Conservation (phyloP, 2,329 filamentous ascomycete species). For the Remersonia thermophila region DNA sequence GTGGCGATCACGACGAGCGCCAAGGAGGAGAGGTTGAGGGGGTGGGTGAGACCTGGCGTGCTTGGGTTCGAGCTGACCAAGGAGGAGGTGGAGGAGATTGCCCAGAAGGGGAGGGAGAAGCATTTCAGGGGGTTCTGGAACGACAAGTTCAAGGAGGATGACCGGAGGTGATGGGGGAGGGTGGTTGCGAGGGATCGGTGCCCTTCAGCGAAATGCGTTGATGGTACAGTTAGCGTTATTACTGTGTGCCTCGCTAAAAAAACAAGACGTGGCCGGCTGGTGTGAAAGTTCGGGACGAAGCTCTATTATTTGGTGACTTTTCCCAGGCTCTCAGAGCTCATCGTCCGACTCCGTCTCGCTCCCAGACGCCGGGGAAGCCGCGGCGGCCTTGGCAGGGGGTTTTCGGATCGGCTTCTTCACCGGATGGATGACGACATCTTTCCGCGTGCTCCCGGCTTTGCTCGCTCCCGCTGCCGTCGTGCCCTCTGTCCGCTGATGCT, state of each 20-base stretch:
- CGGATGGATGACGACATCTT: constrained; percentile 9
- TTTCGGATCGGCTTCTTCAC: constrained; percentile 3
- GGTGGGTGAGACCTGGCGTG: constrained; percentile 36
- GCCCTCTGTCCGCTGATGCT: constrained; percentile 2
- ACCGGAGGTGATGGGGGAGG: constrained; percentile 21
- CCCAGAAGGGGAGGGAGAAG: constrained; percentile 43
- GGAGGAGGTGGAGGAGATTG: constrained; percentile 45
- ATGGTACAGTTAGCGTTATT: too few relatives aligned
- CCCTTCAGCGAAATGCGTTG: too few relatives aligned
- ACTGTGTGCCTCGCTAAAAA: too few relatives aligned
- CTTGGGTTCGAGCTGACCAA: constrained; percentile 46
- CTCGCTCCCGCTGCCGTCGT: not conserved
- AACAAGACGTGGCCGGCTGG: too few relatives aligned
- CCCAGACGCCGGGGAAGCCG: constrained; percentile 21
- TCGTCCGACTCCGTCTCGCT: constrained; percentile 46
- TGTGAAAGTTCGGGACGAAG: too few relatives aligned
- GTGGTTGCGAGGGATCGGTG: not conserved
- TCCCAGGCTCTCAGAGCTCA: constrained; percentile 29
- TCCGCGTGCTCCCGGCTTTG: not conserved
- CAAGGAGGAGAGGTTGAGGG: constrained; percentile 44
- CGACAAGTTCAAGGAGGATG: constrained; percentile 38
- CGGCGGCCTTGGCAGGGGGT: constrained; percentile 6
- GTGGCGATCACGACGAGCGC: constrained; percentile 48
- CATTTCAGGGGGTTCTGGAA: constrained; percentile 50
- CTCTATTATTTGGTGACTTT: too few relatives aligned